A percentile compares a stretch with the other conserved stretches of the same genome.
Conservation (phyloP, 179 eudicot genomes). For the Vitellaria paradoxa region DNA sequence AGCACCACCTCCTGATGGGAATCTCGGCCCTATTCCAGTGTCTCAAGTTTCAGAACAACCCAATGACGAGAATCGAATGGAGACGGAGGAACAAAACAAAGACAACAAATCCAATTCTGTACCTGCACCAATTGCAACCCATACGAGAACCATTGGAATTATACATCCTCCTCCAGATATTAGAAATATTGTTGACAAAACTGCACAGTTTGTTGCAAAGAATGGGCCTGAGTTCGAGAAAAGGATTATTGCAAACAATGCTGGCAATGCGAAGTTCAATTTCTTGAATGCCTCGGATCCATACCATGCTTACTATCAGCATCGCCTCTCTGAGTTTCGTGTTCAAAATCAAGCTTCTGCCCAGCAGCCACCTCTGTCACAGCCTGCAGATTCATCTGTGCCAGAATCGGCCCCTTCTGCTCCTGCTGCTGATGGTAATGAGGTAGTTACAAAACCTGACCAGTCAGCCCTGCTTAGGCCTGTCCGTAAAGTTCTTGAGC, state of each 20-base stretch:
- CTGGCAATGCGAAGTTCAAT: conserved; percentile 81
- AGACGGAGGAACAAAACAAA: conserved; percentile 35
- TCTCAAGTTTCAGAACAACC: conserved; percentile 54
- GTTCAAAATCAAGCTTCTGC: conserved; percentile 49
- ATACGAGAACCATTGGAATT: conserved; percentile 77
- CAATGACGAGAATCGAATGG: conserved; percentile 31
- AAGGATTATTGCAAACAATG: conserved; percentile 71
- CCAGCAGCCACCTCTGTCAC: conserved; percentile 35
- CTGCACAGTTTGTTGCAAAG: conserved; percentile 83
- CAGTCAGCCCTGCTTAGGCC: conserved; percentile 70
- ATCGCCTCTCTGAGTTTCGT: conserved; percentile 72
- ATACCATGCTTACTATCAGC: conserved; percentile 92
- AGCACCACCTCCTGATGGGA: conserved; percentile 83
- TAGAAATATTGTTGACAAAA: conserved; percentile 82
- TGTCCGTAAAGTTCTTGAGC: conserved; percentile 75
- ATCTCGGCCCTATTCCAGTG: conserved; percentile 69
- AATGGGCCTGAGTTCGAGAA: conserved; percentile 92
- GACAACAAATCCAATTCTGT: conserved; percentile 26
- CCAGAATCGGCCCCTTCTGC: conserved; percentile 37
- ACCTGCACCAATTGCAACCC: conserved; percentile 66
- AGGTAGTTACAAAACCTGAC: conserved; percentile 52
- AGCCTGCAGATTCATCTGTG: conserved; percentile 36
- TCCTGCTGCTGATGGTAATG: conserved; percentile 39
- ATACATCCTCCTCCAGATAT: conserved; percentile 94
- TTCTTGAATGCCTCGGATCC: conserved; percentile 81